Percentiles rank a stretch among this genome's conserved stretches.
Evolutionary conservation across 176 grass and related monocot genomes (phyloP).

Genomic region (Rhynchospora tenuis): DNA sequence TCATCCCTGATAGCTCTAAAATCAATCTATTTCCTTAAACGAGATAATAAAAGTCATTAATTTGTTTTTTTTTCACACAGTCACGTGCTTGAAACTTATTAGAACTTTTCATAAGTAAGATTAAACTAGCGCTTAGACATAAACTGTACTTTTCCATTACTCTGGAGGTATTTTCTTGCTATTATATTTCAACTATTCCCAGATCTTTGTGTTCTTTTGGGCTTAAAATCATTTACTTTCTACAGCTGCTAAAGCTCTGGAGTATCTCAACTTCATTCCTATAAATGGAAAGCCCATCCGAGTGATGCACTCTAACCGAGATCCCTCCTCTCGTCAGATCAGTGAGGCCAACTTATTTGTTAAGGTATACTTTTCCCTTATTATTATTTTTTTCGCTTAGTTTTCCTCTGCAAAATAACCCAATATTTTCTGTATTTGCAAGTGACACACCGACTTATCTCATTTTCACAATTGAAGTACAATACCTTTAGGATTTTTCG

Average conservation of each 20-base stretch:
- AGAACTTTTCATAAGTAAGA: background rate
- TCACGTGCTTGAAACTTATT: background rate
- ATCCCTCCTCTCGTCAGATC: slow-evolving; percentile 77
- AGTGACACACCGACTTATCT: background rate
- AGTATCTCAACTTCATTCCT: slow-evolving; percentile 76
- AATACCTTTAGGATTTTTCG: background rate
- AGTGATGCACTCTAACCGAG: slow-evolving; percentile 96
- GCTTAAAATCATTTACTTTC: slow-evolving; percentile 22
- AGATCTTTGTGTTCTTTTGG: background rate
- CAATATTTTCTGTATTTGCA: background rate
- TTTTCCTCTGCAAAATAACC: background rate
- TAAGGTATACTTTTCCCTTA: slow-evolving; percentile 40
- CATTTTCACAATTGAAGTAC: background rate
- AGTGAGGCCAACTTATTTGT: slow-evolving; percentile 88
- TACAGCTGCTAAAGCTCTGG: slow-evolving; percentile 75
- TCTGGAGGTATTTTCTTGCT: background rate
- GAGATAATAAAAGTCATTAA: background rate
- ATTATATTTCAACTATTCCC: background rate
- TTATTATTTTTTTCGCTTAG: background rate
- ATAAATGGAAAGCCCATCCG: slow-evolving; percentile 92
- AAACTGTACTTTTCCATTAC: background rate
- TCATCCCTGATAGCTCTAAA: background rate
- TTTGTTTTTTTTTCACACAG: background rate
- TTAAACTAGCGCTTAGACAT: background rate
- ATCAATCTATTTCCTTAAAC: background rate